Base-by-base conservation (phyloP, 208 protist species). In the Trypanosoma vivax region DNA sequence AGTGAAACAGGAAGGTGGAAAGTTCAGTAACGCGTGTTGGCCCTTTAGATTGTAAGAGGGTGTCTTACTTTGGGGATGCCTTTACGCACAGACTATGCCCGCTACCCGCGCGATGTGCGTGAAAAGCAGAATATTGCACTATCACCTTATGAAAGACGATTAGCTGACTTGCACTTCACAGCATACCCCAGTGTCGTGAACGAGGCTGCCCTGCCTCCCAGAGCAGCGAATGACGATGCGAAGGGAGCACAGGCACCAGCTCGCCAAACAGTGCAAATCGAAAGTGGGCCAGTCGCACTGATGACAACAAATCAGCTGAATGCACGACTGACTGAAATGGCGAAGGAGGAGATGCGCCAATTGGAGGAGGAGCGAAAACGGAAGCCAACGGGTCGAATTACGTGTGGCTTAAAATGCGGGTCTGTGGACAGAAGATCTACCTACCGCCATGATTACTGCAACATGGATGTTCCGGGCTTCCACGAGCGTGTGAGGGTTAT, bases 391-490 rank as follows among this genome's bases (percentile, higher is more conserved):
- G 49, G 30, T 3, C 54, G 45, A 4, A 49, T 31, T n/a, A 31
- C 69, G 27, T 27, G 23, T 31, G 55, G 31, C 23, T 11, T 70
- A 39, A 50, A 71, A 16, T 35, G 42, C 35, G 58, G 65, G 0
- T 27, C 46, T 24, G 83, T 83, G 48, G 85, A 92, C 40, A 69
- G 73, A 30, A 79, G 78, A 39, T 79, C 73, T 2, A 85, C 81
- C 1, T 92, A 89, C 52, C 85, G 85, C 25, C 52, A 75, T 47
- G 85, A 88, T 55, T 92, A 92, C 63, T 90, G 68, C 62, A 70
- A 79, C 41, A 74, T 70, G 37, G 38, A 68, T 29, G 50, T 65
- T 24, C 42, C 61, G 5, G 49, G 57, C n/a, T 70, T 68, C 28
- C 52, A 73, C 29, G 51, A 59, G 42, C 42, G 45, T 23, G 34